phyloP scores from a whole-genome alignment of 2,329 filamentous ascomycete genomes.

The Coniochaeta sp. region DNA sequence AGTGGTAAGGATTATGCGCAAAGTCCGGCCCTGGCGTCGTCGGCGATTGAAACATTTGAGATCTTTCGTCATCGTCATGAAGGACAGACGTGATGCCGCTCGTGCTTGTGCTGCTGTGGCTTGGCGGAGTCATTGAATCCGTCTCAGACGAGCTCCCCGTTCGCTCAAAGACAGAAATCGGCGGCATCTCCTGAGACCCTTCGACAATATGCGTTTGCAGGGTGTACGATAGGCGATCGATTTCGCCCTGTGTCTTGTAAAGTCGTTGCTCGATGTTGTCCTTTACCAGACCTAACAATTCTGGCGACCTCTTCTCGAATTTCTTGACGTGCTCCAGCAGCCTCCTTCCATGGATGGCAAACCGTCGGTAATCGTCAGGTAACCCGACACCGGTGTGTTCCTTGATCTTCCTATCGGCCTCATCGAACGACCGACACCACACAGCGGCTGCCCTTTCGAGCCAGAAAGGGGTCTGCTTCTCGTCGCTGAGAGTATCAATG shows the following conservation, averaged over 20 bases:
- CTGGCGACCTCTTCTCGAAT: slow-evolving; percentile 24
- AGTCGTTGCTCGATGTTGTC: slow-evolving; percentile 27
- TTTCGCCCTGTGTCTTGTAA: slow-evolving; percentile 28
- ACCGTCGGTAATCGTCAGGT: slow-evolving; percentile 45
- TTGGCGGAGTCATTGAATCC: slow-evolving; percentile 32
- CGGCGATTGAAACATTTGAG: slow-evolving; percentile 21
- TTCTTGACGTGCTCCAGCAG: slow-evolving; percentile 34
- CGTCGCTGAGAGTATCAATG: slow-evolving; percentile 34
- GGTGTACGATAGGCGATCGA: slow-evolving; percentile 33
- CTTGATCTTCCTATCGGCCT: slow-evolving; percentile 34
- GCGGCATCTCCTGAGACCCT: slow-evolving; percentile 21
- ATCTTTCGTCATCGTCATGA: slow-evolving; percentile 15
- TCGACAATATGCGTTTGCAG: slow-evolving; percentile 29
- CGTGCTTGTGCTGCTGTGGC: slow-evolving; percentile 20
- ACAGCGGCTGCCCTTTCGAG: slow-evolving; percentile 37
- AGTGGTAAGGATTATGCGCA: slow-evolving; percentile 26
- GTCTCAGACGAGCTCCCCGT: slow-evolving; percentile 39
- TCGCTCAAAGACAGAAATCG: slow-evolving; percentile 42
- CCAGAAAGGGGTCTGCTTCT: slow-evolving; percentile 36
- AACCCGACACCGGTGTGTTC: slow-evolving; percentile 32
- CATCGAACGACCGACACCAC: slow-evolving; percentile 41
- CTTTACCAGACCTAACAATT: slow-evolving; percentile 19
- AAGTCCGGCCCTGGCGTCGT: slow-evolving; percentile 15
- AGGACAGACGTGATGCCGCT: slow-evolving; percentile 7
- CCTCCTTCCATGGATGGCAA: slow-evolving; percentile 41